Percentiles rank a stretch among this genome's conserved stretches.
phyloP scores from a whole-genome alignment of 2,329 filamentous ascomycete species.

The Pezicula radicicola region DNA sequence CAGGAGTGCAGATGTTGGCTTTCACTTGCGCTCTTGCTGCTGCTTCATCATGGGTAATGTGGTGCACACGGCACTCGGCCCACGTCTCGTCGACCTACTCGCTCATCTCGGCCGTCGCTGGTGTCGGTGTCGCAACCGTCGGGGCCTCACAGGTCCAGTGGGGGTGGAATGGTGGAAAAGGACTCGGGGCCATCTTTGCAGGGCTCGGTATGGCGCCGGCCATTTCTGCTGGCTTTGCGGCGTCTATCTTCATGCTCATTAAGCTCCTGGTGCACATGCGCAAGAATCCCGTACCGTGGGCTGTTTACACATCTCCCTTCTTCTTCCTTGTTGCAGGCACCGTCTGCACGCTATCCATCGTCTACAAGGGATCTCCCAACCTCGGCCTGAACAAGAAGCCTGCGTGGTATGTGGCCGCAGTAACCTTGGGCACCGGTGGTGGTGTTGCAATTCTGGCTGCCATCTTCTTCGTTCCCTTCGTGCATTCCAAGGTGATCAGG shows the following conservation, averaged over 20 bases:
- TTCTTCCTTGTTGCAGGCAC: constrained; percentile 76
- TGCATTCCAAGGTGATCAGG: constrained; percentile 66
- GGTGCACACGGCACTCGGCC: constrained; percentile 71
- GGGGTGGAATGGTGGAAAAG: constrained; percentile 68
- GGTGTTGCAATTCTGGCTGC: constrained; percentile 57
- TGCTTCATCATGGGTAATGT: constrained; percentile 74
- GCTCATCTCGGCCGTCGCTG: constrained; percentile 64
- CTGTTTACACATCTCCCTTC: constrained; percentile 69
- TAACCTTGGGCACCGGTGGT: constrained; percentile 61
- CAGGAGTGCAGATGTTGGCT: constrained; percentile 66
- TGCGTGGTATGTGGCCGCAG: constrained; percentile 61
- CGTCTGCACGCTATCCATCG: constrained; percentile 72
- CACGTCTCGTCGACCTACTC: constrained; percentile 74
- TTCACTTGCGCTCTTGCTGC: constrained; percentile 63
- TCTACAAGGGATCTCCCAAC: constrained; percentile 76
- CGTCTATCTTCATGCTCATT: constrained; percentile 70
- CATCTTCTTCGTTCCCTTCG: constrained; percentile 71
- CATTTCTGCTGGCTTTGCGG: constrained; percentile 63
- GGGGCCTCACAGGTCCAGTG: constrained; percentile 61
- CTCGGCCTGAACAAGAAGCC: constrained; percentile 65
- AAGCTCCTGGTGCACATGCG: constrained; percentile 69
- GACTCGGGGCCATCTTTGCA: constrained; percentile 69
- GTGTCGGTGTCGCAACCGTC: constrained; percentile 66
- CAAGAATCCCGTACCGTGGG: constrained; percentile 69
- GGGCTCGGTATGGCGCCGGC: constrained; percentile 68